A percentile compares a stretch with the other conserved stretches of the same genome.
These are phyloP conservation scores for Primulina eburnea DNA, from an alignment of 257 asterid genomes.

Conservation along the genomic window DNA sequence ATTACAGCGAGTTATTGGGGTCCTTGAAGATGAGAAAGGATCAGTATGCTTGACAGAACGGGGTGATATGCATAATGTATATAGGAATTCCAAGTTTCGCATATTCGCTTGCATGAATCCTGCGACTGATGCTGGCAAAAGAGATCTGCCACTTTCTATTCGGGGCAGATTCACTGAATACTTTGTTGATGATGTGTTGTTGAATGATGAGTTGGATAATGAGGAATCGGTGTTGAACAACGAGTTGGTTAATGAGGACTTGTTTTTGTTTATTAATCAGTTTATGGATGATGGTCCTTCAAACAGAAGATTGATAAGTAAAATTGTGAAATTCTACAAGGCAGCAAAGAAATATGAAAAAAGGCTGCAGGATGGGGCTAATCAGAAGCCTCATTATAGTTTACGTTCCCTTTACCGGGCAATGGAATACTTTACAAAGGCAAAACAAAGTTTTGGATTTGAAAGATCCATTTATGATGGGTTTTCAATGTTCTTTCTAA, in stretches of 20 bases:
- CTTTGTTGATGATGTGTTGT: constrained; percentile 72
- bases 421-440: constrained; percentile 61
- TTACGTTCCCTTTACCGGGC: constrained; percentile 92
- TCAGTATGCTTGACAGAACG: constrained; percentile 89
- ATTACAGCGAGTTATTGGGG: constrained; percentile 85
- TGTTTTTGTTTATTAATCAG: constrained; percentile 62
- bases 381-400: constrained; percentile 96
- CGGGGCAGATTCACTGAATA: constrained; percentile 91
- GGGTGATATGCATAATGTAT: constrained; percentile 74
- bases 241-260: constrained; percentile 69
- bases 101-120: constrained; percentile 99
- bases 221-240: constrained; percentile 42
- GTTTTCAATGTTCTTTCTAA: constrained; percentile 80
- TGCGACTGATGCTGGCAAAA: constrained; percentile 98
- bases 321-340: constrained; percentile 69
- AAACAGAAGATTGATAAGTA: constrained; percentile 29
- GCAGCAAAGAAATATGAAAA: constrained; percentile 78
- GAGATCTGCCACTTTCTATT: constrained; percentile 68
- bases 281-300: constrained; percentile 51
- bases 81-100: constrained; percentile 70
- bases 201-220: constrained; percentile 42
- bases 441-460: constrained; percentile 47
- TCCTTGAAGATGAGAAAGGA: constrained; percentile 84
- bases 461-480: constrained; percentile 82
- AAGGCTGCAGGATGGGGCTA: constrained; percentile 96